Evolutionary conservation across 148 eudicot genomes (phyloP).

Genomic region (Agrostemma githago): DNA sequence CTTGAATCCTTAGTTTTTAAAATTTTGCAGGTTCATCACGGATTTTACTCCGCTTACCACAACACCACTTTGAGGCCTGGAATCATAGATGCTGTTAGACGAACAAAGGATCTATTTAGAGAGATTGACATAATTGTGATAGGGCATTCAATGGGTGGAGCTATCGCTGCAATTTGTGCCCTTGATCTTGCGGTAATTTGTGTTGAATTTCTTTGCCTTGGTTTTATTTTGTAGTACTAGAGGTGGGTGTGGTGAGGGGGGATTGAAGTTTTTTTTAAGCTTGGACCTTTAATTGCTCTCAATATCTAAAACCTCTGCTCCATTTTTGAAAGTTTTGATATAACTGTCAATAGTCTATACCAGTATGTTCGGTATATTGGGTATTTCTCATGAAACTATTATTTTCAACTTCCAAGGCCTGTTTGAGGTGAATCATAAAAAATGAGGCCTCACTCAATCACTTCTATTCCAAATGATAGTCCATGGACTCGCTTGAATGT

Average conservation of each 20-base stretch:
- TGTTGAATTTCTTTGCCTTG: neutral
- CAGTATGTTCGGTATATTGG: neutral
- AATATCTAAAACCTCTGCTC: neutral
- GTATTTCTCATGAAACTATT: neutral
- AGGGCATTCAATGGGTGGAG: constrained; percentile 99
- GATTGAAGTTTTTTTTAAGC: neutral
- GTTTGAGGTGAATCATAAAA: neutral
- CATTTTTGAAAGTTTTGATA: neutral
- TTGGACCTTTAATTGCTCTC: neutral
- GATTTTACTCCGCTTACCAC: constrained; percentile 89
- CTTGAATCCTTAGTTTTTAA: constrained; percentile 4
- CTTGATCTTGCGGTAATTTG: constrained; percentile 73
- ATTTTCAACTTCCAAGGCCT: no score
- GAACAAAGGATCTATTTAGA: constrained; percentile 59
- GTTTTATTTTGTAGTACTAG: neutral
- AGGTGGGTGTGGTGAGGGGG: no score
- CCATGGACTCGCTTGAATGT: neutral
- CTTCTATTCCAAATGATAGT: no score
- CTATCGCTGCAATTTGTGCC: constrained; percentile 91
- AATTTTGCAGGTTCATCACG: constrained; percentile 80
- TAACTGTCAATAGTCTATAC: neutral
- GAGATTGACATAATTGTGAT: constrained; percentile 56
- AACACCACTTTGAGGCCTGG: constrained; percentile 75
- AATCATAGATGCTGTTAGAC: constrained; percentile 53
- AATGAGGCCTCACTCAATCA: neutral